Base-by-base conservation (phyloP, 805 yeast species). In the Brettanomyces nanus region DNA sequence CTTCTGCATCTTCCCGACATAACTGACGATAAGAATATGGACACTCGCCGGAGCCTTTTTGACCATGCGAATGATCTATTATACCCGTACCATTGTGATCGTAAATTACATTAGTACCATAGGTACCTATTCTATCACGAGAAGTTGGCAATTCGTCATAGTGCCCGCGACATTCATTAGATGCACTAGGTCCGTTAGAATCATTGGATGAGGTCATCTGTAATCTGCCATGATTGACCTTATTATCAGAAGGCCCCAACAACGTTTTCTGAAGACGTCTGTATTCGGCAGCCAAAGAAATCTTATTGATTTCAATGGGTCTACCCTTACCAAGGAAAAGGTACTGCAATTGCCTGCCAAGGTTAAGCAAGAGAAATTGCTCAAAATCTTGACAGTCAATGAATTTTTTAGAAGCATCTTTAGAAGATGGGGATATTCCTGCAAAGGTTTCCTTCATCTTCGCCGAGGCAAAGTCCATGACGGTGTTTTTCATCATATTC, bases 281-380 rank as follows among this genome's bases (percentile, higher is more conserved):
- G 14, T 34, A 34, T 17, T 10, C 6, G 6, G 31, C 22, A 3
- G 38, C 38, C 9, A 59, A 37, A 4, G 54, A 45, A 19, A 38
- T 35, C 20, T 43, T 46, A 4, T 52, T 51, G 13, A 62, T 35
- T 34, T 65, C 62, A 14, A 62, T 51, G 20, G 60, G 57, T 32
- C 58, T 52, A 4, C 78, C 81, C 47, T 69, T 71, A 4, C 71
- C 75, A 31, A 58, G 59, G 74, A 79, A 78, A 14, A 73, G 45
- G 38, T 66, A 63, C 6, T 59, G 58, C 37, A 61, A 42, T 30
- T 62, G 44, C 32, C 50, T 56, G 11, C 65, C 63, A 10, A 44
- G 29, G 43, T 52, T n/a, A 51, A 44, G 19, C 40, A 42, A 28
- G 41, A 45, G 18, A 20, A 60, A 48, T 20, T 50, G 51, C n/a